A percentile compares a stretch with the other conserved stretches of the same genome.
phyloP scores from a whole-genome alignment of 306 rosid species.

The Macrotyloma uniflorum region DNA sequence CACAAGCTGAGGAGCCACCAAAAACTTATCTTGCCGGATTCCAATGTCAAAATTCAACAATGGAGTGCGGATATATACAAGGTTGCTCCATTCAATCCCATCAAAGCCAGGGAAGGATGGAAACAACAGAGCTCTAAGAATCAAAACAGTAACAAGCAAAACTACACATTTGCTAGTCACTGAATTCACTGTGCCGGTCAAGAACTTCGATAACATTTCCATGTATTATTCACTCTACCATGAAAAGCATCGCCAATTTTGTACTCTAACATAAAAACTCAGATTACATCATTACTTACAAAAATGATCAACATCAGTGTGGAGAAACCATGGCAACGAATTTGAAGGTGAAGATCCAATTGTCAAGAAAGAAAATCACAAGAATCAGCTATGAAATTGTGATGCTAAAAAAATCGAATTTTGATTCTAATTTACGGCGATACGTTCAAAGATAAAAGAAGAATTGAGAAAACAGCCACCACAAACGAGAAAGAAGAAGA shows the following conservation, averaged over 20 bases:
- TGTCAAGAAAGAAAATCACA: neutral
- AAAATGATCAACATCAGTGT: neutral
- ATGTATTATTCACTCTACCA: conserved; percentile 36
- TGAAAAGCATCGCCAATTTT: neutral
- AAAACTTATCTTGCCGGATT: conserved; percentile 55
- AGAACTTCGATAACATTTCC: conserved; percentile 46
- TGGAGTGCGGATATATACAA: conserved; percentile 45
- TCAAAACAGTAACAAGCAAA: conserved; percentile 54
- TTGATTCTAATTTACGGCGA: neutral
- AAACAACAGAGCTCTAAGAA: conserved; percentile 58
- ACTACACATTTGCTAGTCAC: conserved; percentile 56
- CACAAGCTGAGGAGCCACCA: conserved; percentile 85
- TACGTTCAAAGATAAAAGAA: neutral
- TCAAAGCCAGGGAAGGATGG: conserved; percentile 47
- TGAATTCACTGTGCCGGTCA: conserved; percentile 51
- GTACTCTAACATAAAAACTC: too few relatives aligned
- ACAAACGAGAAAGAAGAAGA: conserved; percentile 27
- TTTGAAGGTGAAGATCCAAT: neutral
- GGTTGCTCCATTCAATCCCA: conserved; percentile 45
- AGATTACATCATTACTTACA: conserved; percentile 18
- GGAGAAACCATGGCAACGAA: neutral
- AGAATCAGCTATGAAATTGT: conserved; percentile 9
- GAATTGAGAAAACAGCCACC: neutral
- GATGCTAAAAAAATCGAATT: conserved; percentile 18
- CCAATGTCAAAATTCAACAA: conserved; percentile 2